These are phyloP conservation scores for Arabis alpina DNA, from an alignment of 345 rosid genomes.

Conservation along the genomic window DNA sequence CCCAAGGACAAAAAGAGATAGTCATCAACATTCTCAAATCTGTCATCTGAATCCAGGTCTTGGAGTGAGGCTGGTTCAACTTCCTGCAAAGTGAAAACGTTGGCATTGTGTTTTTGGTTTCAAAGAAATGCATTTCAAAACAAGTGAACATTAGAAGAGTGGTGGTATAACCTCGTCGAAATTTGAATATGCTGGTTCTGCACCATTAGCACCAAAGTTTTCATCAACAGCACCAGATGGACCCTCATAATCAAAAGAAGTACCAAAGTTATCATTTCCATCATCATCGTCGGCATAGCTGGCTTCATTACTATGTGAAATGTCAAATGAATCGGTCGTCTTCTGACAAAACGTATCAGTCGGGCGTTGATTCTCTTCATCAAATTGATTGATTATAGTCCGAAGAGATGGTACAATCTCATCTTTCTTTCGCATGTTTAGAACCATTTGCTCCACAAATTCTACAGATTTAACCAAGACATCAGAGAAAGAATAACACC, in stretches of 20 bases:
- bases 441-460: constrained; percentile 68
- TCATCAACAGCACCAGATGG: constrained; percentile 56
- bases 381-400: constrained; percentile 64
- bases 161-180: constrained; percentile 59
- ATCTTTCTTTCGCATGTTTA: constrained; percentile 59
- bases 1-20: constrained; percentile 75
- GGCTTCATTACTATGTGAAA: constrained; percentile 44
- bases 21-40: constrained; percentile 63
- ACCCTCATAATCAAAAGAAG: constrained; percentile 58
- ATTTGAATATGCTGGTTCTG: constrained; percentile 54
- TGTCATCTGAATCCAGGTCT: constrained; percentile 54
- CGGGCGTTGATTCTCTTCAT: constrained; percentile 72
- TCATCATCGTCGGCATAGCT: constrained; percentile 55
- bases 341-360: constrained; percentile 55
- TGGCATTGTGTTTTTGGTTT: constrained; percentile 12
- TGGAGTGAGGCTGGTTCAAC: constrained; percentile 51
- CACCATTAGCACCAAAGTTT: constrained; percentile 44
- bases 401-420: constrained; percentile 83
- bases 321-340: constrained; percentile 48
- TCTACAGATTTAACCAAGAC: constrained; percentile 51
- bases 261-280: constrained; percentile 56
- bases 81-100: constrained; percentile 53
- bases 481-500: constrained; percentile 2
- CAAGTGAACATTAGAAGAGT: constrained; percentile 9
- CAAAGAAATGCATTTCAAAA: constrained; percentile 14